Evolutionary conservation across 208 protist genomes (phyloP).

Genomic region (Blastocrithidia nonstop): DNA sequence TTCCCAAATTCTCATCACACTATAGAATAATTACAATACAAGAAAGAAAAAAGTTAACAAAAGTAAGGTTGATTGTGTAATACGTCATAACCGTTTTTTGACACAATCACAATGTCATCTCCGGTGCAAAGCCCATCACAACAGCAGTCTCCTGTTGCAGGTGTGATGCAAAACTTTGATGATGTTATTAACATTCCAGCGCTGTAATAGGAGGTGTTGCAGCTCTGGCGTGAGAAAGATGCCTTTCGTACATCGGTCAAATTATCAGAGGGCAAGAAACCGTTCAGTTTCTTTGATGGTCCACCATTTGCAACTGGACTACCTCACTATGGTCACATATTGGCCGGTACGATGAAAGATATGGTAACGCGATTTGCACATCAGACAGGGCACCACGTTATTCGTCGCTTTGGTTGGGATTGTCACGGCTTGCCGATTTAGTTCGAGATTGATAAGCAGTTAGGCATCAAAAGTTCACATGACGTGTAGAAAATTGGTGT

Average conservation of each 20-base stretch:
- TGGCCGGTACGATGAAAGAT: constrained; percentile 99
- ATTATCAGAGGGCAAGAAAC: constrained; percentile 75
- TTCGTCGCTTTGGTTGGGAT: constrained; percentile 99
- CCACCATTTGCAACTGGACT: constrained; percentile 99
- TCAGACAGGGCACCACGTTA: constrained; percentile 96
- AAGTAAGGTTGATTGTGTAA: no score
- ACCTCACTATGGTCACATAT: constrained; percentile 99
- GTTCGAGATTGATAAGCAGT: constrained; percentile 98
- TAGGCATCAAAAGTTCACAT: constrained; percentile 84
- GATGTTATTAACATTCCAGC: constrained; percentile 83
- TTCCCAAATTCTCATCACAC: no score
- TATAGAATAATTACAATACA: no score
- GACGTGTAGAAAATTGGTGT: constrained; percentile 97
- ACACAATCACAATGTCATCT: no score
- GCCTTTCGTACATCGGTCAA: constrained; percentile 93
- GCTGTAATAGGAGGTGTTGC: constrained; percentile 89
- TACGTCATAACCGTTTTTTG: no score
- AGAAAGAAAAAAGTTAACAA: no score
- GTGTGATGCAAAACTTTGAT: constrained; percentile 28
- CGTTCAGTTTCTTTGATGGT: constrained; percentile 97
- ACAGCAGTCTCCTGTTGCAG: no score
- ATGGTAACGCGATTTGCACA: constrained; percentile 97
- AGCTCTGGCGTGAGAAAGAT: constrained; percentile 93
- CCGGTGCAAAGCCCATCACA: no score
- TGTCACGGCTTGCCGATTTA: constrained; percentile 98